Evolutionary conservation across 2,329 filamentous ascomycete species (phyloP).

Genomic region (Dothiorella sarmentorum): DNA sequence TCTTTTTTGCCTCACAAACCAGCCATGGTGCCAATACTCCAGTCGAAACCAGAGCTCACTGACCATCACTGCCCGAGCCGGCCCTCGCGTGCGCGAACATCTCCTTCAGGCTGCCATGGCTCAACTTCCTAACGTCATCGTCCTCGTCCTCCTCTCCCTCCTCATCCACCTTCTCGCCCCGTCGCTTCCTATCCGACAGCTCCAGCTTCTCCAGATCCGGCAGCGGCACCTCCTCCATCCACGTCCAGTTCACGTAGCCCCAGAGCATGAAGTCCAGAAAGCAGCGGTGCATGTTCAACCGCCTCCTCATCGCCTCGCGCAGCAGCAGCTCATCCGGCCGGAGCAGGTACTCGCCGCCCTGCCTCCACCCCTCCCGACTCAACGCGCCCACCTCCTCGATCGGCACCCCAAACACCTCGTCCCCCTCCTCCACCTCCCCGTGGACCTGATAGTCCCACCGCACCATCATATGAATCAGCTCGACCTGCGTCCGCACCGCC

Average conservation of each 20-base stretch:
- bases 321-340: slow-evolving; percentile 20
- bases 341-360: slow-evolving; percentile 5
- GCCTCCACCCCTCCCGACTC: slow-evolving; percentile 13
- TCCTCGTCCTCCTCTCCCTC: background rate
- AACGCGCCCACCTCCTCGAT: background rate
- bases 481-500: slow-evolving; percentile 47
- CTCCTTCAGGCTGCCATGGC: background rate
- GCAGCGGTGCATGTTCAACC: slow-evolving; percentile 5
- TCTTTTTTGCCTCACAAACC: too few species aligned
- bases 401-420: slow-evolving; percentile 6
- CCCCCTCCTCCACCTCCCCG: background rate
- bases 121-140: background rate
- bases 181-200: background rate
- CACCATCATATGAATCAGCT: slow-evolving; percentile 57
- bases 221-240: background rate
- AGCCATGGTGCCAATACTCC: too few species aligned
- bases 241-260: slow-evolving; percentile 11
- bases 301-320: slow-evolving; percentile 16
- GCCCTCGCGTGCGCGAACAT: background rate
- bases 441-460: slow-evolving; percentile 51
- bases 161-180: background rate
- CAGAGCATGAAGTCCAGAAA: slow-evolving; percentile 15
- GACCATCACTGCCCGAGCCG: too few species aligned
- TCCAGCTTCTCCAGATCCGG: slow-evolving; percentile 4
- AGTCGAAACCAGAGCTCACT: too few species aligned